A percentile compares a stretch with the other conserved stretches of the same genome.
Evolutionary conservation across 192 early-diverging fungal genomes (phyloP).

Genomic region (Lobosporangium transversale): DNA sequence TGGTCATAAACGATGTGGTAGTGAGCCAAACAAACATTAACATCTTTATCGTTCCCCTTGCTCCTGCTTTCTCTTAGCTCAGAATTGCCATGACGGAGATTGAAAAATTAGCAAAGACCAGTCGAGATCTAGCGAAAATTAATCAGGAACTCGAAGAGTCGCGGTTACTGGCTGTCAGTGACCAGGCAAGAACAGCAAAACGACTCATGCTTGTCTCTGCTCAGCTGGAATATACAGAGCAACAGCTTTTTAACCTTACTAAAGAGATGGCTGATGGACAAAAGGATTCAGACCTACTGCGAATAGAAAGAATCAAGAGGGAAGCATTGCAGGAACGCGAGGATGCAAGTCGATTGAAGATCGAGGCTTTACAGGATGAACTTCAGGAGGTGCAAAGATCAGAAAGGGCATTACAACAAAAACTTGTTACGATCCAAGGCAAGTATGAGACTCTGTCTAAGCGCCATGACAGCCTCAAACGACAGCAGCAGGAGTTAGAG

Average conservation of each 20-base stretch:
- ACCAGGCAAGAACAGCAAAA: conserved; percentile 42
- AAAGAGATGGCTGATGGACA: conserved; percentile 31
- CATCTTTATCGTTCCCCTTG: background rate
- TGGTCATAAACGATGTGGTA: too few relatives aligned
- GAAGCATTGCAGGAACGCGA: conserved; percentile 40
- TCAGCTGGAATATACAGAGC: conserved; percentile 46
- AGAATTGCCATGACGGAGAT: conserved; percentile 38
- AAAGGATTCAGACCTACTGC: conserved; percentile 31
- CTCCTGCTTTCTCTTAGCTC: conserved; percentile 8
- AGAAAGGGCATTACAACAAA: conserved; percentile 32
- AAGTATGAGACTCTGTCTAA: conserved; percentile 40
- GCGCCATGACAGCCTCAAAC: conserved; percentile 46
- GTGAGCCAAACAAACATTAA: too few relatives aligned
- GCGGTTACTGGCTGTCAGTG: conserved; percentile 28
- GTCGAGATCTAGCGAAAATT: conserved; percentile 31
- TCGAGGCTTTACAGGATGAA: conserved; percentile 39
- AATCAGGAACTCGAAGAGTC: conserved; percentile 48
- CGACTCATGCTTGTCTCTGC: conserved; percentile 37
- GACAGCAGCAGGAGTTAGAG: conserved; percentile 44
- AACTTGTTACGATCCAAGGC: conserved; percentile 16
- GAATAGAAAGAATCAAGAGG: conserved; percentile 33
- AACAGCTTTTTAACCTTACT: conserved; percentile 37
- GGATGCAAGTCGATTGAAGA: conserved; percentile 27
- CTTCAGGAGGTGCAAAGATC: conserved; percentile 36
- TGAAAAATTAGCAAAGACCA: conserved; percentile 39